A percentile compares a stretch with the other conserved stretches of the same genome.
Evolutionary conservation across 176 grass and related monocot species (phyloP).

Genomic region (Pontederia paniculata): DNA sequence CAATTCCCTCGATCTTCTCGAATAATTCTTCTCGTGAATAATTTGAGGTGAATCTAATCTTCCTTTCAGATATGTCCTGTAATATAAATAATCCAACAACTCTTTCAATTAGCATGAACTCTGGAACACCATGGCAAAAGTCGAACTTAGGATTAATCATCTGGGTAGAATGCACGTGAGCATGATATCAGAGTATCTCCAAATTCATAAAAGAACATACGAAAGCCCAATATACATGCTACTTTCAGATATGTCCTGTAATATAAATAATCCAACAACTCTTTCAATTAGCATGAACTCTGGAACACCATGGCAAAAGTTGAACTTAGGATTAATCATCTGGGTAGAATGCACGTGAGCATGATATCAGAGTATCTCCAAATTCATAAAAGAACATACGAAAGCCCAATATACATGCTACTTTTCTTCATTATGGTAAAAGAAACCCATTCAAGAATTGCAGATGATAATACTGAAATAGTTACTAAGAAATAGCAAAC

Average conservation of each 20-base stretch:
- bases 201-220: not conserved
- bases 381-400: not conserved
- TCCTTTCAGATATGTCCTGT: conserved; percentile 68
- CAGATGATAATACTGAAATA: not conserved
- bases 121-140: no score
- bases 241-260: conserved; percentile 62
- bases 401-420: not conserved
- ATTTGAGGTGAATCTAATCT: conserved; percentile 69
- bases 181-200: no score
- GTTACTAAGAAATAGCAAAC: no score
- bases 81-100: conserved; percentile 2
- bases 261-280: not conserved
- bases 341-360: no score
- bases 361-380: no score
- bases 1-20: conserved; percentile 40
- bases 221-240: not conserved
- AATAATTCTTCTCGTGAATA: conserved; percentile 40
- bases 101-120: no score
- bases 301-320: no score
- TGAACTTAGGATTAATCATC: no score
- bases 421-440: not conserved
- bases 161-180: no score
- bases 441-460: not conserved
- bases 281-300: no score
- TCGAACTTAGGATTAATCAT: no score